Base-by-base conservation (phyloP, 2,329 filamentous ascomycete species). In the Macroventuria anomochaeta region DNA sequence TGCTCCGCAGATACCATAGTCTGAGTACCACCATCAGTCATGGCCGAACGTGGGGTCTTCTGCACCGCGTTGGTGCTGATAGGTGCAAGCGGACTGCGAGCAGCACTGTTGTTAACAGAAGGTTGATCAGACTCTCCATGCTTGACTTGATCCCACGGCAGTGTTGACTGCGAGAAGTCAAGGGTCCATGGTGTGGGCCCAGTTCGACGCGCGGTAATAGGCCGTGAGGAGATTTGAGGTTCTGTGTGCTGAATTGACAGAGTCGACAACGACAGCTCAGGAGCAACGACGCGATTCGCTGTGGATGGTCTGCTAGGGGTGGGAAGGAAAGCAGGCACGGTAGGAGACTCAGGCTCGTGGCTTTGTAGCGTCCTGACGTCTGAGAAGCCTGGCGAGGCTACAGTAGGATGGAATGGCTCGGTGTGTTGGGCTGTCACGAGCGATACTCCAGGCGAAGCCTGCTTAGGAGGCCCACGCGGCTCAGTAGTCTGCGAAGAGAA, bases 1-100 rank as follows among this genome's bases (percentile, higher is more conserved):
- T 89, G 87, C 42, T 89, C 85, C 0, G 90, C 85, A n/a, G 91
- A 96, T 25, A 97, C 80, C 32, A 88, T 82, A 20, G 93, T 97
- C 76, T 97, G 93, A 12, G 89, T 88, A 46, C 87, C 85, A 61
- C 89, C 88, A 65, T 96, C 91, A 17, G 81, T 77, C 56, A 82
- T 88, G 17, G 55, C 36, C 10, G 53, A 54, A 33, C 49, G 48
- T 77, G 73, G 33, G 15, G 57, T 18, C 70, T 72, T 64, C 18
- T 61, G 58, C 8, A 58, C 39, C 2, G 44, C 46, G 46, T 73
- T 73, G 18, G 62, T 48, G 37, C 60, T 59, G 42, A 72, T 61
- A 15, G 64, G 51, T 26, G 53, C 46, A 21, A 74, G 57, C 18
- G 70, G 64, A n/a, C 58, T 49, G 17, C 67, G 65, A 7, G 31